Base-by-base conservation (phyloP, 345 rosid genomes). In the Rhodomyrtus tomentosa region DNA sequence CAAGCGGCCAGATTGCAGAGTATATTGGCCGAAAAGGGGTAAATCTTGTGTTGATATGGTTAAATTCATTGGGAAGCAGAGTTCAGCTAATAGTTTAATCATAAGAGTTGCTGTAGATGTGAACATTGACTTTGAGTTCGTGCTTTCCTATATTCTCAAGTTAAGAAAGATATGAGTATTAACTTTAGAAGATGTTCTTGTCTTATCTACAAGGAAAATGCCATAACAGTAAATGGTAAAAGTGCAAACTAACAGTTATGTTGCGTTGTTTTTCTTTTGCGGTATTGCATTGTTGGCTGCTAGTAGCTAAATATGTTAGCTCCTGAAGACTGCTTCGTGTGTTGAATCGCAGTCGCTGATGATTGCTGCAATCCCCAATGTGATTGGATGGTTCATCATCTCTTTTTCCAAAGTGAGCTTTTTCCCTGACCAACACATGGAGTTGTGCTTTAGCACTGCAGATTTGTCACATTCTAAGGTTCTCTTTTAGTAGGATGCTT, bases 1-100 rank as follows among this genome's bases (percentile, higher is more conserved):
- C 93, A 13, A 91, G 93, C 53, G 98, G 98, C 72, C 98, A 94
- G 89, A 93, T 94, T 76, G 91, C 98, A 0, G 98, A 94, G 89
- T 88, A 94, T 84, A 86, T 94, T 84, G 98, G 98, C 86, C 88
- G 95, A 73, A 94, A 94, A 89, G 98, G 97, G 94, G 98, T 94
- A 91, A 45, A 6, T 15, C 12, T 10, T 10, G 29, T 48, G 51
- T 59, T 59, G n/a, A 21, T 55, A 49, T 36, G 51, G 51, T 36
- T 55, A 42, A 13, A 52, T 83, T 27, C 40, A 7, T 16, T 29
- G 56, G 40, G 58, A 14, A 49, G 40, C 54, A 81, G 56, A 50
- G n/a, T 45, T 27, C 45, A 68, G 45, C 4, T 68, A 4, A 38
- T 36, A 36, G 25, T 68, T 36, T 68, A 10, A 18, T 9, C 24